phyloP scores from a whole-genome alignment of 108 stramenopile genomes.

The Cyclostephanos tholiformis region DNA sequence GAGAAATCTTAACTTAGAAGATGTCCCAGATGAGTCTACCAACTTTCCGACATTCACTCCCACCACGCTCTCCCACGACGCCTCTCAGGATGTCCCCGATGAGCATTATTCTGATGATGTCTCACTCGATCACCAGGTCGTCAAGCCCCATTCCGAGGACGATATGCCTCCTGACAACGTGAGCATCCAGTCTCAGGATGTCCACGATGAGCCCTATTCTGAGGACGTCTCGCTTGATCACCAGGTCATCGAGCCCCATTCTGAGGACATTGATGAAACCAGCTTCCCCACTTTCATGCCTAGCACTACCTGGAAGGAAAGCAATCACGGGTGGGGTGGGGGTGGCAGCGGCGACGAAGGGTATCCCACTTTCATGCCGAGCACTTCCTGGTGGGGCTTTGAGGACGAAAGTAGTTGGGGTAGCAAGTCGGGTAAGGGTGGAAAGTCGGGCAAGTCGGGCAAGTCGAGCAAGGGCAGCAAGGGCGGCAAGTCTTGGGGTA shows the following conservation, averaged over 20 bases:
- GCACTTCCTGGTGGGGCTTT: not conserved
- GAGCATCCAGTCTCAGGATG: not conserved
- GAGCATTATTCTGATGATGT: too few relatives aligned
- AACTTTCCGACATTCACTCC: not conserved
- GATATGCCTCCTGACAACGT: too few relatives aligned
- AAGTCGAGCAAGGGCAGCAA: constrained; percentile 10
- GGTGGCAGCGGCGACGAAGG: not conserved
- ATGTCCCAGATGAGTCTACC: not conserved
- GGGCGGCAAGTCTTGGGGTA: not conserved
- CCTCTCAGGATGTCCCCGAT: too few relatives aligned
- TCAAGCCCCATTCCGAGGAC: too few relatives aligned
- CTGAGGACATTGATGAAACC: not conserved
- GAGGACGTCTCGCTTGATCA: not conserved
- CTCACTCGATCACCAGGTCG: too few relatives aligned
- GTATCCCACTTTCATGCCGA: too few relatives aligned
- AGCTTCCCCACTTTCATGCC: not conserved
- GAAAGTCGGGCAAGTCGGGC: not conserved
- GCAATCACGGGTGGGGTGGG: not conserved
- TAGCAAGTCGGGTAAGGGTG: constrained; percentile 6
- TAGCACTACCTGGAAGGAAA: not conserved
- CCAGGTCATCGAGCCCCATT: not conserved
- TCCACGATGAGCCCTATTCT: not conserved
- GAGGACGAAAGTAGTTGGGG: not conserved
- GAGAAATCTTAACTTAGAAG: not conserved
- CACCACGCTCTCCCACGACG: not conserved